Percentiles rank a stretch among this genome's conserved stretches.
phyloP scores from a whole-genome alignment of 805 yeast species.

The Candida ipomoeae region DNA sequence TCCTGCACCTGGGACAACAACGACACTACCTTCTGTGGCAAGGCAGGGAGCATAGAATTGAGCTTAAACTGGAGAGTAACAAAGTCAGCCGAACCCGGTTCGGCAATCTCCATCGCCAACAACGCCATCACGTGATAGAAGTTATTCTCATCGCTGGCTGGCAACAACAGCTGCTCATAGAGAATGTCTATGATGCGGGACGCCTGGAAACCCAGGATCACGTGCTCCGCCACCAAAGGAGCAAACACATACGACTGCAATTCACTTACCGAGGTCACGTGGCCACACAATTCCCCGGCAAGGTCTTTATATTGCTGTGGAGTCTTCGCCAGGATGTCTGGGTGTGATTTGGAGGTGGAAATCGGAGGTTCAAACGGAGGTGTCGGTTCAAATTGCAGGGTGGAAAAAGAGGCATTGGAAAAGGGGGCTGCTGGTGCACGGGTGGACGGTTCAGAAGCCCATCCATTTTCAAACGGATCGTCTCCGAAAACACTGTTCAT shows the following conservation, averaged over 20 bases:
- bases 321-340: slow-evolving; percentile 14
- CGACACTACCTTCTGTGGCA: slow-evolving; percentile 19
- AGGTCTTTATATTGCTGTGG: slow-evolving; percentile 28
- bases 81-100: slow-evolving; percentile 40
- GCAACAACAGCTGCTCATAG: slow-evolving; percentile 34
- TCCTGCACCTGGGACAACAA: slow-evolving; percentile 6
- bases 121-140: slow-evolving; percentile 38
- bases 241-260: slow-evolving; percentile 28
- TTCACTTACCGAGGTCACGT: slow-evolving; percentile 24
- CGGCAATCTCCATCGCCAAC: slow-evolving; percentile 39
- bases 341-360: slow-evolving; percentile 5
- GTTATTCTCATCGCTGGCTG: slow-evolving; percentile 25
- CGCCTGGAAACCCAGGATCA: slow-evolving; percentile 29
- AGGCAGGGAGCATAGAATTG: slow-evolving; percentile 30
- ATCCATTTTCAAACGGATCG: slow-evolving; percentile 41
- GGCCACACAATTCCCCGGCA: slow-evolving; percentile 16
- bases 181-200: slow-evolving; percentile 30
- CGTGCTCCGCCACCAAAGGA: slow-evolving; percentile 24
- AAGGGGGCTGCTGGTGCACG: slow-evolving; percentile 4
- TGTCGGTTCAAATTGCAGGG: neutral
- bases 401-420: slow-evolving; percentile 6
- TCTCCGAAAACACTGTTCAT: slow-evolving; percentile 19
- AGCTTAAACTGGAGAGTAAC: slow-evolving; percentile 39
- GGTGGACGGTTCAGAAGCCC: slow-evolving; percentile 22
- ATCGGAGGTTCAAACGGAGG: neutral